These are phyloP conservation scores for Sclerotinia sclerotiorum DNA, from an alignment of 2,329 filamentous ascomycete genomes.

Conservation along the genomic window DNA sequence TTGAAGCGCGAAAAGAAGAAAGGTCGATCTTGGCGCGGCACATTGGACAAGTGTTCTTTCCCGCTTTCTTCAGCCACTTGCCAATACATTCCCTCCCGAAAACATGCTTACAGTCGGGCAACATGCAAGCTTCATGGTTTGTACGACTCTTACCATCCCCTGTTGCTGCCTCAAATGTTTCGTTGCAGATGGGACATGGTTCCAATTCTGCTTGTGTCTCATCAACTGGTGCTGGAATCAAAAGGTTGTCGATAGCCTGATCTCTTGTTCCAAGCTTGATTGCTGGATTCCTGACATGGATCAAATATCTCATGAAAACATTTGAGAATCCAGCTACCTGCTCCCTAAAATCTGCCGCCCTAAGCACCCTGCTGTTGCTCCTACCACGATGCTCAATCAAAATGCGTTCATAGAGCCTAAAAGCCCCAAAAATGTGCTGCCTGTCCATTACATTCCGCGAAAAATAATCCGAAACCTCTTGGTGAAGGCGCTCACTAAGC, in stretches of 20 bases:
- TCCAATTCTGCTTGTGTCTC: no score
- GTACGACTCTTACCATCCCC: no score
- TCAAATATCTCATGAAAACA: no score
- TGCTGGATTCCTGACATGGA: no score
- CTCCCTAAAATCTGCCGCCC: accelerated
- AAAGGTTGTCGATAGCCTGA: not conserved
- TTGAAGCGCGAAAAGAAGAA: not conserved
- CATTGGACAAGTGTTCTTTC: not conserved
- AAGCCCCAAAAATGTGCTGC: no score
- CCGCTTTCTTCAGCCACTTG: not conserved
- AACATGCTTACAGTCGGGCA: not conserved
- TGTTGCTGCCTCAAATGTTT: not conserved
- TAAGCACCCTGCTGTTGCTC: no score
- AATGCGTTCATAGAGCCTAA: not conserved
- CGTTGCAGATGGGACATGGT: not conserved
- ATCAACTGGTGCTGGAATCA: not conserved
- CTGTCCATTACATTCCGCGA: accelerated
- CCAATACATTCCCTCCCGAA: not conserved
- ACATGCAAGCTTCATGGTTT: not conserved
- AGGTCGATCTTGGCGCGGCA: not conserved
- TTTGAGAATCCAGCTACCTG: no score
- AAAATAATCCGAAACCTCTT: not conserved
- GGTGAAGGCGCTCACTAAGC: not conserved
- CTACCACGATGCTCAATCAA: not conserved
- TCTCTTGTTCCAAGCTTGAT: not conserved